Evolutionary conservation across 2,329 filamentous ascomycete species (phyloP).

Genomic region (Incumbomyces lentus): DNA sequence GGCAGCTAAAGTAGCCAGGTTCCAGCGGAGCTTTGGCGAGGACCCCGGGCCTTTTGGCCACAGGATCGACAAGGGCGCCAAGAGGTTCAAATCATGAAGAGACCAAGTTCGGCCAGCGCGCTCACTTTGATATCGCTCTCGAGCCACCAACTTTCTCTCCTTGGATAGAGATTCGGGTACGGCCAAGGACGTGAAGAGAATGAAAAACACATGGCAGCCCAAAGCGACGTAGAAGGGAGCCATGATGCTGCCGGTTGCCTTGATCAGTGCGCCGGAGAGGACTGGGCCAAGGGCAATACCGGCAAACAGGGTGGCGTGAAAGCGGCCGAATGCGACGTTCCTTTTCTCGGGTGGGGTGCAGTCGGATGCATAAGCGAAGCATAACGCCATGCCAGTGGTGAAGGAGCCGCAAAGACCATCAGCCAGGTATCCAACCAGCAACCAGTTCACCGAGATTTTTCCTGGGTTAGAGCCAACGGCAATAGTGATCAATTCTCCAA

Average conservation of each 20-base stretch:
- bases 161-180: slow-evolving; percentile 78
- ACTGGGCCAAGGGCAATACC: slow-evolving; percentile 84
- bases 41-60: slow-evolving; percentile 59
- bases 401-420: slow-evolving; percentile 86
- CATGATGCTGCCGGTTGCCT: slow-evolving; percentile 62
- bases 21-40: slow-evolving; percentile 55
- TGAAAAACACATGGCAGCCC: slow-evolving; percentile 61
- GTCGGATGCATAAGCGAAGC: slow-evolving; percentile 80
- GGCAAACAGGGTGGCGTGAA: slow-evolving; percentile 78
- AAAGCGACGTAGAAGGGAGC: slow-evolving; percentile 78
- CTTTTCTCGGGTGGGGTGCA: slow-evolving; percentile 72
- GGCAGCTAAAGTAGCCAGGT: slow-evolving; percentile 68
- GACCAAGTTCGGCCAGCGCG: slow-evolving; percentile 26
- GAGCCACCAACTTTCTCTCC: slow-evolving; percentile 58
- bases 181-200: slow-evolving; percentile 58
- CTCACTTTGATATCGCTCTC: slow-evolving; percentile 51
- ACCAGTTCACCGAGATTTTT: slow-evolving; percentile 61
- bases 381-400: slow-evolving; percentile 67
- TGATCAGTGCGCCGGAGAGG: slow-evolving; percentile 67
- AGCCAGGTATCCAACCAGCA: slow-evolving; percentile 64
- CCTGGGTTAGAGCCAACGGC: slow-evolving; percentile 67
- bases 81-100: slow-evolving; percentile 50
- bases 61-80: slow-evolving; percentile 68
- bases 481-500: slow-evolving; percentile 67
- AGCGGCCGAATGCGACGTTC: slow-evolving; percentile 75